Evolutionary conservation across 345 rosid genomes (phyloP), one percentile per base, ranked within the genome.

Genomic region (Salix exigua): DNA sequence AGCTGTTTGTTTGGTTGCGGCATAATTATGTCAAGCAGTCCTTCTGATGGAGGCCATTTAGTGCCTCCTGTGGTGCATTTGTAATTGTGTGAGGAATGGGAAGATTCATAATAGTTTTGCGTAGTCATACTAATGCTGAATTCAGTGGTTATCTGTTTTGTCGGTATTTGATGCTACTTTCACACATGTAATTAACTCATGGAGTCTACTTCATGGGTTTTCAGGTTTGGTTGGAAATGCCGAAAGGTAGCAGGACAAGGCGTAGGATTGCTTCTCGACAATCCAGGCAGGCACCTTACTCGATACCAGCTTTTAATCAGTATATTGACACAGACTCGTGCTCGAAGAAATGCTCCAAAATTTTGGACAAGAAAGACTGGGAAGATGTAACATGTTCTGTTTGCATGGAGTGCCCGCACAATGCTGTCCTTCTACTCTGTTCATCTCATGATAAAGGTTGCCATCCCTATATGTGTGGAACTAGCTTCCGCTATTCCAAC

Each of bases 381-480:
- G 96, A 88, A 78, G 92, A 87, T 71, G 94, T 88, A 14, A 89
- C 88, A 33, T 96, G 99, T 75, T 91, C 99, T 16, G 98, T 96
- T 70, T 96, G 99, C 85, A 93, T 96, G 94, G 99, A 96, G 84
- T 90, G 86, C 76, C 99, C 99, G 0, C 99, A 96, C 84, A 93
- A 93, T 48, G 98, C 97, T 66, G 99, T 96, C 82, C 98, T 96
- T 81, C 92, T 96, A 53, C 96, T 96, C 53, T 96, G 99, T 80
- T 93, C 99, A 69, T 96, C 99, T 65, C 89, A 96, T 75, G 97
- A 96, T 81, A 96, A 93, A 79, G 99, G 99, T 46, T 96, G 99
- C 69, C 97, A 94, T 40, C 97, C 99, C 70, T 96, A 89, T 81
- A 96, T 96, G 99, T 96, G 99, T 81, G 98, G 93, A 80, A 95